Base-by-base conservation (phyloP, 2,329 filamentous ascomycete genomes). In the Cladobotryum protrusum region DNA sequence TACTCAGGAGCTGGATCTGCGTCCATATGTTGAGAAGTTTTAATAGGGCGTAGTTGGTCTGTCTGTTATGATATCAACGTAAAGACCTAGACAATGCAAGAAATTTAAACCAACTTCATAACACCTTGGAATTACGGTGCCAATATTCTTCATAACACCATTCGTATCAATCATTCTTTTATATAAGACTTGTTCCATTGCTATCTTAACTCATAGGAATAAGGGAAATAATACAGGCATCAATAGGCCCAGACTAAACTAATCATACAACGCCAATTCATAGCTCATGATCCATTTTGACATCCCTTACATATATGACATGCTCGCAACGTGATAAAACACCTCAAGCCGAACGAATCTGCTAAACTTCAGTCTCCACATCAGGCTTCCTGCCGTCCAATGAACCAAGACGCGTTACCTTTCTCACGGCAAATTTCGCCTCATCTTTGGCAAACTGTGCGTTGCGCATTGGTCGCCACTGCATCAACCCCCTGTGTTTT, bases 391-490 rank as follows among this genome's bases (percentile, higher is more conserved):
- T 77, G 1, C 92, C 92, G 37, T 83, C 82, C 62, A 97, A 68
- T 33, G 83, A 85, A 9, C 93, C 77, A 63, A 88, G 84, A 61
- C 87, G 86, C 66, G 85, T 87, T 49, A 95, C 70, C 65, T 87
- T 88, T 41, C 83, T 76, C 5, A 90, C 67, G 0, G 87, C 89
- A 69, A 85, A 91, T 60, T 86, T 85, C 1, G 87, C 82, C 72
- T 97, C 88, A 60, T 96, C 78, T 70, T 93, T 95, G 40, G 85
- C 91, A 66, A 96, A 97, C 57, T 84, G 82, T 18, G 82, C 75
- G 63, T 96, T 96, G 37, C 92, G 78, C 64, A 91, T 87, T 0
- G 92, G 91, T 62, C 84, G 87, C 90, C 91, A 97, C 67, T 97
- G 92, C 89, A 96, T 95, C 63, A 96, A 61, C 0, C 92, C 92